phyloP scores from a whole-genome alignment of 2,329 filamentous ascomycete genomes.

The Helminthosporium solani region DNA sequence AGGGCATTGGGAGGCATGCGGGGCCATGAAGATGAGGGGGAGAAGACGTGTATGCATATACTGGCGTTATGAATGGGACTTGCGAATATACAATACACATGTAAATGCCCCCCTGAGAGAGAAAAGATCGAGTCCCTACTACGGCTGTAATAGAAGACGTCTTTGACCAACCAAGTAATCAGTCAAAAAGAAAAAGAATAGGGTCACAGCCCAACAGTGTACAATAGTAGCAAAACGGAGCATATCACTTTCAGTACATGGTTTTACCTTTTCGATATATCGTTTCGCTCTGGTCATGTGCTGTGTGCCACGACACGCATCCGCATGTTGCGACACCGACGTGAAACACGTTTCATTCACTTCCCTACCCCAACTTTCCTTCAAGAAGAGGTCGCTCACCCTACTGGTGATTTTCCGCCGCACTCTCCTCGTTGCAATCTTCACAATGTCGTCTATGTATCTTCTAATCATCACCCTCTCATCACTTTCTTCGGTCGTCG shows the following conservation, averaged over 20 bases:
- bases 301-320: too few species aligned
- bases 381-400: not conserved
- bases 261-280: too few species aligned
- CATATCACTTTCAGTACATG: too few species aligned
- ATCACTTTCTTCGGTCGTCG: conserved; percentile 4
- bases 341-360: conserved; percentile 10
- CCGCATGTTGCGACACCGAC: conserved; percentile 2
- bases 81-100: not conserved
- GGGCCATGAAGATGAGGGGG: not conserved
- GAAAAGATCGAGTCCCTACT: too few species aligned
- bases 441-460: not conserved
- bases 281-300: too few species aligned
- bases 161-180: too few species aligned
- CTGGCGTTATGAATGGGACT: not conserved
- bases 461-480: not conserved
- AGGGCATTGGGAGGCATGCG: not conserved
- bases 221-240: too few species aligned
- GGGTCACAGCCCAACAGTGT: too few species aligned
- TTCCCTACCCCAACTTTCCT: conserved; percentile 1
- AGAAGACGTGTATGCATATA: not conserved
- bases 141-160: too few species aligned
- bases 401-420: not conserved
- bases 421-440: not conserved
- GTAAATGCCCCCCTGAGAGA: not conserved
- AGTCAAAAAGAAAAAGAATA: too few species aligned